Evolutionary conservation across 192 early-diverging fungal genomes (phyloP), one percentile per base, ranked within the genome.

Genomic region (Coemansia umbellata): DNA sequence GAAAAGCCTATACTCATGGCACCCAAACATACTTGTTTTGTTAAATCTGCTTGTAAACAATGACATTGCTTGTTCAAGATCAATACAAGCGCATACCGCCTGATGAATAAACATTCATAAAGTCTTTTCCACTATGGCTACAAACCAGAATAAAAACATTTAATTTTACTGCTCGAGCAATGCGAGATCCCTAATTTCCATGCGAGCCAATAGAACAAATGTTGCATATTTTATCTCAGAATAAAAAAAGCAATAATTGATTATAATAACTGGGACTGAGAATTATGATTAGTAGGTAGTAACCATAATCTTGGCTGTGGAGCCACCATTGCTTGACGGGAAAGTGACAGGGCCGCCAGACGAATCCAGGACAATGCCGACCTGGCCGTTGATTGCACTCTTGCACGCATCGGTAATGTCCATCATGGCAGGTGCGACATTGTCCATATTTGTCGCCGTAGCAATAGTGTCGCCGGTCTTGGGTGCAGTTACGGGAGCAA

Each of bases 341-440:
- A 66, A 53, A 0, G 50, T 40, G n/a, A 56, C 55, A 0, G 63
- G 63, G 1, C 28, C 19, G 21, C 43, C 49, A 28, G 31, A 37
- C 28, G 63, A 51, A 37, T 50, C 55, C 7, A 66, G 56, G 18
- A 42, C 32, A 43, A 66, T 9, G 14, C 39, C 63, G 10, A 66
- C 44, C 5, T 58, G 52, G 8, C 63, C 55, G 23, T 57, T 47
- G 22, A 52, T 27, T 11, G 56, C 40, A 30, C 24, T 33, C 21
- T 43, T 50, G 37, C 63, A 66, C 1, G 63, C 63, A 3, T 44
- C 42, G 36, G 63, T 66, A 33, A 66, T 21, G n/a, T 66, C 55
- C 19, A 66, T 37, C 1, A 50, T 9, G 1, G 49, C 48, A 5
- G 55, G 63, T 14, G 56, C 41, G 18, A 41, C 40, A 18, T 50